Evolutionary conservation across 176 grass and related monocot species (phyloP).

Genomic region (Pontederia paniculata): DNA sequence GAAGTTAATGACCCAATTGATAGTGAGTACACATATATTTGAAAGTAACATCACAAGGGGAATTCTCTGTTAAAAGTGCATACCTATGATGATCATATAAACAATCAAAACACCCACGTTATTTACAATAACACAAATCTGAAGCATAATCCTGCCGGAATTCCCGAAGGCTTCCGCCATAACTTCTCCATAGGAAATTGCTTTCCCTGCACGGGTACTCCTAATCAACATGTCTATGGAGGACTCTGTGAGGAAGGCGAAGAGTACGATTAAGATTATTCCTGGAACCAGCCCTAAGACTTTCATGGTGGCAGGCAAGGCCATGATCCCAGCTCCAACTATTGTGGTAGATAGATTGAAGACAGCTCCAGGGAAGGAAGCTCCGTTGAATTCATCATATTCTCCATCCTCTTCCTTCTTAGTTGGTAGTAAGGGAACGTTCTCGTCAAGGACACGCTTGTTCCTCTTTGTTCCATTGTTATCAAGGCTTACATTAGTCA

Average conservation of each 20-base stretch:
- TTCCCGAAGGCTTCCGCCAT: slow-evolving; percentile 75
- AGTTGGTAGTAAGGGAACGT: slow-evolving; percentile 55
- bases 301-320: slow-evolving; percentile 90
- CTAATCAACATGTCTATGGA: slow-evolving; percentile 79
- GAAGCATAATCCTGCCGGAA: slow-evolving; percentile 48
- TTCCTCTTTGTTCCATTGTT: slow-evolving; percentile 21
- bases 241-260: slow-evolving; percentile 66
- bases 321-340: slow-evolving; percentile 97
- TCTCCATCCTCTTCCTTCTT: slow-evolving; percentile 17
- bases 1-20: no score
- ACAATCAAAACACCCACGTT: slow-evolving; percentile 88
- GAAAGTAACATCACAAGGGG: background rate
- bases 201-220: slow-evolving; percentile 50
- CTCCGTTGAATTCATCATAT: slow-evolving; percentile 64
- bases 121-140: slow-evolving; percentile 78
- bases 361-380: slow-evolving; percentile 71
- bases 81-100: slow-evolving; percentile 99
- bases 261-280: slow-evolving; percentile 62
- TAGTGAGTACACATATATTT: background rate
- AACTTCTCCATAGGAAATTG: slow-evolving; percentile 52
- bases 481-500: slow-evolving; percentile 32
- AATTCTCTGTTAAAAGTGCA: background rate
- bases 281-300: slow-evolving; percentile 77
- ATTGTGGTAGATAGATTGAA: slow-evolving; percentile 95
- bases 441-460: slow-evolving; percentile 39